Base-by-base conservation (phyloP, 2,329 filamentous ascomycete species). In the Penicillium rolfsii region DNA sequence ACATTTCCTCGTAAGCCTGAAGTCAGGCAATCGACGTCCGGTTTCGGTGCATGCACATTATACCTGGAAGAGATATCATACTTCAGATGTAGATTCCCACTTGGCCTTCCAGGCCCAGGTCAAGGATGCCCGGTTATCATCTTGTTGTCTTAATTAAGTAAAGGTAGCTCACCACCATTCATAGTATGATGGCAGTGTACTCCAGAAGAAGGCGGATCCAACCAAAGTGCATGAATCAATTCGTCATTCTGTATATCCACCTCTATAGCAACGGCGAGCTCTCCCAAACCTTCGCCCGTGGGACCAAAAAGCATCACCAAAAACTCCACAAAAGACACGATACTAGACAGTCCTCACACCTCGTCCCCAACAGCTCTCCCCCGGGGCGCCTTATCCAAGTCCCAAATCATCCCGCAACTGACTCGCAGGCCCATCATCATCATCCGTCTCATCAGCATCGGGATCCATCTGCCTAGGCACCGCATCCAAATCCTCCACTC, bases 401-500 rank as follows among this genome's bases (percentile, higher is more conserved):
- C 72, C 72, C 62, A 76, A 30, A 61, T 72, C 64, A 63, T 73
- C 70, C 35, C 69, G 66, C 63, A 76, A 58, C 64, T 76, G 73
- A 64, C 67, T 69, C 52, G 63, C 70, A 7, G 71, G 71, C 30
- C 70, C 68, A 58, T 73, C 70, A 35, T 74, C 70, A 59, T 73
- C 73, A 38, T 74, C 74, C 12, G 70, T 73, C 38, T 76, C 72
- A 59, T 73, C 72, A 22, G 70, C 72, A 67, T 75, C 73, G 28
- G 74, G 73, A 60, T 75, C 73, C 57, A 59, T 67, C 8, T 61
- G 64, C 28, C 69, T 61, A 46, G 66, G 57, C 53, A 69, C 68
- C 12, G 63, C 67, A 69, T 77, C 77, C 60, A 74, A 54, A 63
- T 77, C 76, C 61, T 77, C 75, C 7, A 77, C 74, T 3, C 71